phyloP scores from a whole-genome alignment of 148 eudicot species.

The Rheum nobile region DNA sequence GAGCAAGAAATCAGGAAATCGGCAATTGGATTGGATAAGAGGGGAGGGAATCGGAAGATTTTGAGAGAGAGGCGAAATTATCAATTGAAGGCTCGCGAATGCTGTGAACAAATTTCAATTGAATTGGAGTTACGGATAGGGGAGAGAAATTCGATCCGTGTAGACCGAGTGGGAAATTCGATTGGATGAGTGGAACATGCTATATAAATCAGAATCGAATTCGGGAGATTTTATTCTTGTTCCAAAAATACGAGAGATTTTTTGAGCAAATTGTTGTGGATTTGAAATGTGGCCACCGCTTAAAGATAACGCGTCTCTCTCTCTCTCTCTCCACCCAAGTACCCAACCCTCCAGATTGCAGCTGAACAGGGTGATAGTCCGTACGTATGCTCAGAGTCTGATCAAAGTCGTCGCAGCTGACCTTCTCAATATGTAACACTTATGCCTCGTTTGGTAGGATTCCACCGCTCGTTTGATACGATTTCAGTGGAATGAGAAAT shows the following conservation, averaged over 20 bases:
- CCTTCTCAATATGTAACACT: background rate
- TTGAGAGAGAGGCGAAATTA: background rate
- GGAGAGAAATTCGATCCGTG: background rate
- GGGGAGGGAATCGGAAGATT: background rate
- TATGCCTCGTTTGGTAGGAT: too few relatives aligned
- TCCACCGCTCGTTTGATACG: too few relatives aligned
- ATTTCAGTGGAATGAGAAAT: too few relatives aligned
- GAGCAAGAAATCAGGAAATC: background rate
- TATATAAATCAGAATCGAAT: background rate
- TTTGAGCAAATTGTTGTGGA: background rate
- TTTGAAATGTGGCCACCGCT: background rate
- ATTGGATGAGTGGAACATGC: background rate
- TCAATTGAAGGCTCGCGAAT: background rate
- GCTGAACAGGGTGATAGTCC: background rate
- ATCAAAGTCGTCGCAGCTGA: background rate
- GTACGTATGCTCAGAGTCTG: background rate
- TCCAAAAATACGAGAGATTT: background rate
- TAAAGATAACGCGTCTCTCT: slow-evolving; percentile 1
- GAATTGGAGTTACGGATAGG: background rate
- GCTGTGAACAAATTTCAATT: background rate
- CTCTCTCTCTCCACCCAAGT: background rate
- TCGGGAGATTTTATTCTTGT: background rate
- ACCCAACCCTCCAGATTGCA: background rate
- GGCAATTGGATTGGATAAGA: background rate
- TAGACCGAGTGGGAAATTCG: background rate